A percentile compares a stretch with the other conserved stretches of the same genome.
Evolutionary conservation across 352 stramenopile species (phyloP).

Genomic region (Globisporangium perplexum): DNA sequence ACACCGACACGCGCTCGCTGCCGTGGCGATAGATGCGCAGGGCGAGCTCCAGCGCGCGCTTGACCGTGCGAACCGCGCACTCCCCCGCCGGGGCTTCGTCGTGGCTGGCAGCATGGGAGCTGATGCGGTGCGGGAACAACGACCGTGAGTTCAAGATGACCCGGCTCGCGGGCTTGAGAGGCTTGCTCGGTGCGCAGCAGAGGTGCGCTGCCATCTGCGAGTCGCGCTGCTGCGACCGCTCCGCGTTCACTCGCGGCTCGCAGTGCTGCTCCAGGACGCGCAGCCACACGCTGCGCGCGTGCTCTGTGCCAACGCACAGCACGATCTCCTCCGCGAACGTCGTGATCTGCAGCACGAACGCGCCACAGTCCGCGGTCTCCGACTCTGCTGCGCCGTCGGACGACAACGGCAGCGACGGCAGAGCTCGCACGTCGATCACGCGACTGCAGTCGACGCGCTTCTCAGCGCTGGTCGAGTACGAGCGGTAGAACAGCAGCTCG

Average conservation of each 20-base stretch:
- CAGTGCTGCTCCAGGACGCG: conserved; percentile 58
- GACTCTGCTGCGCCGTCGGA: conserved; percentile 14
- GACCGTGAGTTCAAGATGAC: conserved; percentile 57
- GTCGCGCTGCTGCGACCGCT: conserved; percentile 17
- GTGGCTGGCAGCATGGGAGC: no score
- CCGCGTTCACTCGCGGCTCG: conserved; percentile 36
- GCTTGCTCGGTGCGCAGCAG: conserved; percentile 20
- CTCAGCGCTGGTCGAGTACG: conserved; percentile 47
- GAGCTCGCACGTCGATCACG: conserved; percentile 47
- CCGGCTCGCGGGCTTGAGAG: conserved; percentile 42
- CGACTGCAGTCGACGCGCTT: conserved; percentile 36
- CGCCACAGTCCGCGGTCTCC: conserved; percentile 14
- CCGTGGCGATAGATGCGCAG: conserved; percentile 29
- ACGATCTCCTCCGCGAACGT: conserved; percentile 74
- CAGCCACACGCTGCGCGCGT: conserved; percentile 60
- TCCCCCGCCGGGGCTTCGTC: background rate
- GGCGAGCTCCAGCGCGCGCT: conserved; percentile 15
- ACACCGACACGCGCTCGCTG: conserved; percentile 30
- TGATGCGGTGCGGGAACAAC: conserved; percentile 32
- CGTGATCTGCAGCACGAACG: conserved; percentile 62
- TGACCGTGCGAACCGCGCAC: conserved; percentile 6
- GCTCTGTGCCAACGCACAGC: conserved; percentile 55
- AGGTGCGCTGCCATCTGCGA: conserved; percentile 11
- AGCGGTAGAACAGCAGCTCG: conserved; percentile 59
- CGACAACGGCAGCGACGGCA: conserved; percentile 4